Evolutionary conservation across 2,329 filamentous ascomycete species (phyloP).

Genomic region (Hypoxylon sp.): DNA sequence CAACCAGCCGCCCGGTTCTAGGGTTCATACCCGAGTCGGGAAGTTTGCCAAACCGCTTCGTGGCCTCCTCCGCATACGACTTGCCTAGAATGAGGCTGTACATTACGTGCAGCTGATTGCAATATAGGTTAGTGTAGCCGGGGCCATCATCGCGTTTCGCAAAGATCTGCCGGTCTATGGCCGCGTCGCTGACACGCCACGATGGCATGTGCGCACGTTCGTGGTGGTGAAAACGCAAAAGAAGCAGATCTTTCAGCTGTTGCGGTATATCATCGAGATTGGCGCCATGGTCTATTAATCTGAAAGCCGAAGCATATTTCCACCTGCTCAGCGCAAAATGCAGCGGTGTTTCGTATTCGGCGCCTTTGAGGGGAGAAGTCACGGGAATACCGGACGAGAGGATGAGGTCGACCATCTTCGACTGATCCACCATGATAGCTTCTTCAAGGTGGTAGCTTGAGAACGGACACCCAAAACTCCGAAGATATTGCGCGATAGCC

Average conservation of each 20-base stretch:
- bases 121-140: background rate
- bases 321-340: conserved; percentile 1
- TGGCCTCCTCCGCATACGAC: background rate
- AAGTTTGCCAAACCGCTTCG: background rate
- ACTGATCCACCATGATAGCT: background rate
- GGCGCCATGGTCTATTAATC: background rate
- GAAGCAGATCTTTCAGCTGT: background rate
- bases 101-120: background rate
- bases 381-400: background rate
- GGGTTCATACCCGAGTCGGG: background rate
- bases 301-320: background rate
- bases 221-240: background rate
- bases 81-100: background rate
- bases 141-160: background rate
- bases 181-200: background rate
- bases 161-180: background rate
- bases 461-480: background rate
- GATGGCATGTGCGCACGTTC: background rate
- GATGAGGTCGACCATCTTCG: conserved; percentile 1
- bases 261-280: background rate
- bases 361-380: background rate
- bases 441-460: background rate
- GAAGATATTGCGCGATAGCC: background rate
- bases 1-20: background rate
- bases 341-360: conserved; percentile 1